phyloP scores from a whole-genome alignment of 1,284 basidiomycete species.

The Ceratobasidium papillatum region DNA sequence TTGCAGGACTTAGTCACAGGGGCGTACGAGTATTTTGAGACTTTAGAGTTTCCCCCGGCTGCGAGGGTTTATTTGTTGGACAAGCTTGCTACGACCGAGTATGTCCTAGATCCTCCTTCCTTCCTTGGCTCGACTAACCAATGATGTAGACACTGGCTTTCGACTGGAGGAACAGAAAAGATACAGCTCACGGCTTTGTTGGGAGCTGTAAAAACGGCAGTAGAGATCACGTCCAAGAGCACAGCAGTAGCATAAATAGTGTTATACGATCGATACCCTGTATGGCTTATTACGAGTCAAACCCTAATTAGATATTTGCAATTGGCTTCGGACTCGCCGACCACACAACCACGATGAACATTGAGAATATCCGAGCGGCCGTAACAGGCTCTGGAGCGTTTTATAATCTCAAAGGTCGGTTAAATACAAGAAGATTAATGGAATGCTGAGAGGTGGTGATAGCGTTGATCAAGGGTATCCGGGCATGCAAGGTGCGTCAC shows the following conservation, averaged over 20 bases:
- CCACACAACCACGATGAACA: slow-evolving; percentile 31
- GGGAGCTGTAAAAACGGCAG: slow-evolving; percentile 92
- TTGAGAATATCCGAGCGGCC: slow-evolving; percentile 35
- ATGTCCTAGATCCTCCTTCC: slow-evolving; percentile 50
- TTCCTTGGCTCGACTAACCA: slow-evolving; percentile 34
- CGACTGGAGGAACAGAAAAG: slow-evolving; percentile 93
- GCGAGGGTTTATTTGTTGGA: slow-evolving; percentile 93
- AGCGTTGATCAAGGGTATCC: slow-evolving; percentile 96
- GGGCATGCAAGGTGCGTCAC: slow-evolving; percentile 78
- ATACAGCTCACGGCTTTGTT: slow-evolving; percentile 92
- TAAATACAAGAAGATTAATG: not conserved
- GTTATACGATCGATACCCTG: slow-evolving; percentile 20
- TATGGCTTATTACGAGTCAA: slow-evolving; percentile 15
- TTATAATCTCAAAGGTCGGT: slow-evolving; percentile 89
- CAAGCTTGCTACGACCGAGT: slow-evolving; percentile 91
- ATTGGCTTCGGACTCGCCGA: slow-evolving; percentile 20
- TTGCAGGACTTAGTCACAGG: slow-evolving; percentile 95
- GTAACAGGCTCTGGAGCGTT: slow-evolving; percentile 61
- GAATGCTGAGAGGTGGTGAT: slow-evolving; percentile 40
- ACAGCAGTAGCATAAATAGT: not conserved
- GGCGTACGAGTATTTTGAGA: slow-evolving; percentile 89
- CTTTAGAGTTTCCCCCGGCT: slow-evolving; percentile 83
- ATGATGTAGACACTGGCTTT: slow-evolving; percentile 81
- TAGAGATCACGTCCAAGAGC: slow-evolving; percentile 61
- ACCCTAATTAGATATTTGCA: slow-evolving; percentile 38